A percentile compares a stretch with the other conserved stretches of the same genome.
Conservation (phyloP, 768 basidiomycete genomes). For the Suillus brevipes region DNA sequence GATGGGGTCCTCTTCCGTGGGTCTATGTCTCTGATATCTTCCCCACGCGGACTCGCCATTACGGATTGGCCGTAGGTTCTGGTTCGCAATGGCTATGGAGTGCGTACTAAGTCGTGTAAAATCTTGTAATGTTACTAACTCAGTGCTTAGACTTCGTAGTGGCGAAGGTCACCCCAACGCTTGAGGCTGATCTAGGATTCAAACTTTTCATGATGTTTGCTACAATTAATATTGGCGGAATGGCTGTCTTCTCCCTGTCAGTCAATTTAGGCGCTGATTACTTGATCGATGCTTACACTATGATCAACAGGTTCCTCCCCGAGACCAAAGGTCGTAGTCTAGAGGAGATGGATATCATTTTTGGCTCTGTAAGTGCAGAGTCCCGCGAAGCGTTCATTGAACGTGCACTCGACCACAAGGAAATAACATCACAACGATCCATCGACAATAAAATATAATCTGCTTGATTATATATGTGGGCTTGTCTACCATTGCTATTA, state of each 20-base stretch:
- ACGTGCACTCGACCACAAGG: constrained; percentile 21
- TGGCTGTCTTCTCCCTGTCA: constrained; percentile 67
- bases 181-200: constrained; percentile 62
- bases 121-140: background rate
- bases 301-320: constrained; percentile 47
- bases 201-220: constrained; percentile 81
- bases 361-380: constrained; percentile 57
- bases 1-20: constrained; percentile 73
- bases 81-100: constrained; percentile 85
- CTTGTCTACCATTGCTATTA: background rate
- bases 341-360: constrained; percentile 58
- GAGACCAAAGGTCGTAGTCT: constrained; percentile 60
- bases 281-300: background rate
- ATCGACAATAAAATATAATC: constrained; percentile 12
- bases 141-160: constrained; percentile 60
- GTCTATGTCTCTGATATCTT: constrained; percentile 84
- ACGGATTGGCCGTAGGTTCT: constrained; percentile 73
- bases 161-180: constrained; percentile 66
- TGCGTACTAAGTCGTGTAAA: constrained; percentile 33
- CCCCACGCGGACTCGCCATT: constrained; percentile 80
- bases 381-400: constrained; percentile 54
- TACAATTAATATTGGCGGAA: constrained; percentile 69
- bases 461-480: background rate
- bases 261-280: constrained; percentile 18
- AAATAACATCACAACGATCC: constrained; percentile 11